Evolutionary conservation across 2,329 filamentous ascomycete genomes (phyloP), one percentile per base, ranked within the genome.

Genomic region (Fusarium sp.): DNA sequence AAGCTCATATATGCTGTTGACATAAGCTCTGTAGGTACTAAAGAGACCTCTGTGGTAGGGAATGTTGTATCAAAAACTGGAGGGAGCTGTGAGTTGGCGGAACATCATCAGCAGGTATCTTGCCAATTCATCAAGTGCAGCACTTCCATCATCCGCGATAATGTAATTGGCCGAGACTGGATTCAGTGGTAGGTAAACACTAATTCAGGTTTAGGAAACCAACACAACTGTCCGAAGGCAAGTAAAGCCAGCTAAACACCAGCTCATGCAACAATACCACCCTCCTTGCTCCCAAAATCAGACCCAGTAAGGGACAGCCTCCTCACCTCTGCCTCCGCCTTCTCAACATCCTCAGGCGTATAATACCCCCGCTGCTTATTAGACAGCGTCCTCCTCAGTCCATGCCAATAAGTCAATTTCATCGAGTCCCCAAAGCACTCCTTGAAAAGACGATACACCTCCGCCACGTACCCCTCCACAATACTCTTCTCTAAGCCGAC

Each of bases 351-450:
- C 0, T 0, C 11, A 11, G 19, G 17, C 0, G 17, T 47, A 13
- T 62, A 62, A 3, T 35, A 62, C 0, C 47, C 58, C 47, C 47
- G 54, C 35, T 62, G 56, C 28, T 41, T 61, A 9, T 53, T 54
- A 3, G 26, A 52, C 2, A 47, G 7, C 22, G 13, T 44, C 1
- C 30, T 28, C n/a, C 20, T 8, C 11, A 54, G 22, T 14, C 47
- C 47, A 61, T 54, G 19, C 56, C 56, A 62, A 0, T 47, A 47
- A 17, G 15, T 35, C 14, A 35, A n/a, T 17, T 17, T 41, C 1
- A 40, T 24, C 5, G 46, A 17, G 6, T 47, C 24, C 0, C 41
- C 41, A 39, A 56, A 61, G 10, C 8, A 41, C 10, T 47, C 35
- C 5, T 7, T 28, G 7, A 28, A 10, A 11, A 53, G n/a, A 3